These are phyloP conservation scores for Xylaria sp. DNA, from an alignment of 2,329 filamentous ascomycete genomes.

Conservation along the genomic window DNA sequence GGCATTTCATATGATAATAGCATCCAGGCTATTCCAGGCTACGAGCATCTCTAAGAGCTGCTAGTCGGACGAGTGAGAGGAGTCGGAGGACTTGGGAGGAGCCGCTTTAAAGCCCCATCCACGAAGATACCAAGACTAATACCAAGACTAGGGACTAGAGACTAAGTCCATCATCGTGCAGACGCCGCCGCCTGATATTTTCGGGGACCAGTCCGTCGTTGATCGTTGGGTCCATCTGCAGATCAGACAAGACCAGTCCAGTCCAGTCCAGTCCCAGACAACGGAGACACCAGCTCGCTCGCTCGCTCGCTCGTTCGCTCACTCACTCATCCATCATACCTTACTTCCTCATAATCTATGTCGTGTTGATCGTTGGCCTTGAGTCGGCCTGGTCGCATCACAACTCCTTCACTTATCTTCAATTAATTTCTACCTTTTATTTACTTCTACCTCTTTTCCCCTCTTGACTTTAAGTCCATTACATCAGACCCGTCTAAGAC, in stretches of 20 bases:
- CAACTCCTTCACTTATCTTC: background rate
- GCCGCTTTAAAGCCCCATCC: slow-evolving; percentile 25
- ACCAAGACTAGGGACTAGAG: too few species aligned
- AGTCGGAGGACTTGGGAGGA: slow-evolving; percentile 28
- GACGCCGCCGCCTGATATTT: slow-evolving; percentile 9
- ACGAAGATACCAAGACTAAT: slow-evolving; percentile 2
- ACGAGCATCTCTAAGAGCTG: slow-evolving; percentile 8
- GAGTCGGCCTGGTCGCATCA: background rate
- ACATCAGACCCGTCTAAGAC: slow-evolving; percentile 6
- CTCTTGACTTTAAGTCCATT: background rate
- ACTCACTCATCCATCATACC: background rate
- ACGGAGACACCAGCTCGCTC: background rate
- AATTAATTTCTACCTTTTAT: background rate
- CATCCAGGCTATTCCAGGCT: slow-evolving; percentile 12
- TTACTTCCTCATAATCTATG: background rate
- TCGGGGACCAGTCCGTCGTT: slow-evolving; percentile 6
- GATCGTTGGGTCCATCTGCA: background rate
- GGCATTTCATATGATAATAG: slow-evolving; percentile 20
- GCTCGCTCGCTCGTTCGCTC: background rate
- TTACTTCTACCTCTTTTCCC: background rate
- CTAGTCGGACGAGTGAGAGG: slow-evolving; percentile 25
- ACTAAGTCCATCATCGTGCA: slow-evolving; percentile 34
- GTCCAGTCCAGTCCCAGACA: too few species aligned
- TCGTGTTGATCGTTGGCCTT: slow-evolving; percentile 4
- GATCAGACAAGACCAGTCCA: background rate